Percentiles rank a stretch among this genome's conserved stretches.
Conservation (phyloP, 768 basidiomycete species). For the Podaxis sp. region DNA sequence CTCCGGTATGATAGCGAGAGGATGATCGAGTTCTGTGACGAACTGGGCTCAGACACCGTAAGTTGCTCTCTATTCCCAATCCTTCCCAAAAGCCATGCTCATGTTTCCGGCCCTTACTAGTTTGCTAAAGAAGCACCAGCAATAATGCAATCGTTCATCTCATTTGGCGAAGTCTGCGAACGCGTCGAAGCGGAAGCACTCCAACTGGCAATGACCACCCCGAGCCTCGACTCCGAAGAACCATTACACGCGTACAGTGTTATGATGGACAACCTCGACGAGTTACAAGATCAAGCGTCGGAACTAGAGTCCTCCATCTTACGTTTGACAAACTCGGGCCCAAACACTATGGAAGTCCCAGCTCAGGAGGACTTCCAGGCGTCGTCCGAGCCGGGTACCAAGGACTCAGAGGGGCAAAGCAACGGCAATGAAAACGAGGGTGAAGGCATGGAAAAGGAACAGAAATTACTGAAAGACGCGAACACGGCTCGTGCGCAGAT, state of each 20-base stretch:
- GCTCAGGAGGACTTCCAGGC: background rate
- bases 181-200: conserved; percentile 38
- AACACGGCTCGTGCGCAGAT: conserved; percentile 35
- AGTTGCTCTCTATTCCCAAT: conserved; percentile 15
- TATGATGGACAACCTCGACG: conserved; percentile 36
- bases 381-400: background rate
- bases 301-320: conserved; percentile 22
- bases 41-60: conserved; percentile 30
- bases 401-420: background rate
- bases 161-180: conserved; percentile 41
- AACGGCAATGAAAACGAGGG: background rate
- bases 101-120: conserved; percentile 18
- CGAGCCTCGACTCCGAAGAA: conserved; percentile 30
- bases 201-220: conserved; percentile 30
- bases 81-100: background rate
- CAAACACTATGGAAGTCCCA: background rate
- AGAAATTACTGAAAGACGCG: conserved; percentile 10
- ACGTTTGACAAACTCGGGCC: conserved; percentile 15
- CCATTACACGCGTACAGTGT: conserved; percentile 37
- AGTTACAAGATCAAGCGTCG: conserved; percentile 23
- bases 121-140: conserved; percentile 40
- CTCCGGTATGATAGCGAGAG: conserved; percentile 40
- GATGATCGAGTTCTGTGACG: conserved; percentile 41
- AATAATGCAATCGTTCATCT: conserved; percentile 44
- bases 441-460: background rate